phyloP scores from a whole-genome alignment of 768 basidiomycete species.

The Boletus coccyginus region DNA sequence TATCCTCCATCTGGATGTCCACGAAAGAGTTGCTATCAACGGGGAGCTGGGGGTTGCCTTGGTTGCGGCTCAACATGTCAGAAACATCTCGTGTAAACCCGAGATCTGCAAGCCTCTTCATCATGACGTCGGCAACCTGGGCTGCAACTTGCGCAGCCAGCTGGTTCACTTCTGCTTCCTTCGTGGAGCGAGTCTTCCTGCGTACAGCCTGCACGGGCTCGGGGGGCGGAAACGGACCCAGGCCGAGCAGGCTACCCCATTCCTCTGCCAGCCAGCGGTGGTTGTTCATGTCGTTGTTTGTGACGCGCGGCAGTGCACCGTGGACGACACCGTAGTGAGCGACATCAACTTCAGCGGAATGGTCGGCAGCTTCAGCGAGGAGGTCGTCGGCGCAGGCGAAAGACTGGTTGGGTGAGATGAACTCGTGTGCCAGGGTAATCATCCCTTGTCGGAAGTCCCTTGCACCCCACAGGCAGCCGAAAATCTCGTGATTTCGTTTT shows the following conservation, averaged over 20 bases:
- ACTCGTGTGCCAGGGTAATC: background rate
- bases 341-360: background rate
- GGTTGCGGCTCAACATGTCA: too few relatives aligned
- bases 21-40: too few relatives aligned
- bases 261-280: background rate
- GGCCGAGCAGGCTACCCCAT: conserved; percentile 9
- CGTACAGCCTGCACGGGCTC: background rate
- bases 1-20: too few relatives aligned
- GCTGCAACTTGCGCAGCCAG: background rate
- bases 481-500: background rate
- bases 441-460: conserved; percentile 1
- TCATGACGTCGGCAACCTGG: background rate
- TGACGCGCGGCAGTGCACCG: background rate
- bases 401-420: background rate
- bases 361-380: background rate
- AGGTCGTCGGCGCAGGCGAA: background rate
- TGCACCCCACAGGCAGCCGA: background rate
- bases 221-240: background rate
- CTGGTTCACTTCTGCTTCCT: background rate
- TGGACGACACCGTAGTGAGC: conserved; percentile 2
- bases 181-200: background rate
- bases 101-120: background rate
- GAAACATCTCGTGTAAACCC: background rate
- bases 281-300: background rate
- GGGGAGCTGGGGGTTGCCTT: too few relatives aligned